A percentile compares a stretch with the other conserved stretches of the same genome.
Conservation (phyloP, 345 rosid genomes). For the Excoecaria agallocha region DNA sequence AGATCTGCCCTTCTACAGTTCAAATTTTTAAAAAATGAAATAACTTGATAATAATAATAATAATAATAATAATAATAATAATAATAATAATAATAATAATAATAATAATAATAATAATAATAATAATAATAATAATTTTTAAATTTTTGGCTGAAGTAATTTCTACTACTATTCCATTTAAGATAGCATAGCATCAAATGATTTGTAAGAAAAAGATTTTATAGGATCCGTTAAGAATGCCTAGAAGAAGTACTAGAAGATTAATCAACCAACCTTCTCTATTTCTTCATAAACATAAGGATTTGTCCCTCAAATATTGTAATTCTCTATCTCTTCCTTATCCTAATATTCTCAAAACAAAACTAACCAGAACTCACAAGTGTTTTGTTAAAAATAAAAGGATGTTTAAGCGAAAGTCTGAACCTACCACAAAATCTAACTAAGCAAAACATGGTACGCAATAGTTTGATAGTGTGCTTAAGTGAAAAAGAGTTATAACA, state of each 20-base stretch:
- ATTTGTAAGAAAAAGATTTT: too few species aligned
- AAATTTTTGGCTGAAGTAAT: neutral
- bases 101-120: too few species aligned
- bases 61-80: too few species aligned
- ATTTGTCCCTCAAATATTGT: constrained; percentile 73
- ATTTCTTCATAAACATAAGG: constrained; percentile 61
- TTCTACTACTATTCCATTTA: too few species aligned
- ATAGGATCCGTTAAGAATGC: neutral
- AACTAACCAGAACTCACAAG: neutral
- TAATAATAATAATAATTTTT: neutral
- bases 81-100: too few species aligned
- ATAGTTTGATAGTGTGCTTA: neutral
- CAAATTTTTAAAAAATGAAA: neutral
- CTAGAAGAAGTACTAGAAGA: neutral
- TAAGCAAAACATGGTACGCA: neutral
- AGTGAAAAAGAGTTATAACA: neutral
- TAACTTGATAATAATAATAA: too few species aligned
- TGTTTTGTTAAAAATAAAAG: too few species aligned
- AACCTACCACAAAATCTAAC: neutral
- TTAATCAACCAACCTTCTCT: too few species aligned
- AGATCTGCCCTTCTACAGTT: constrained; percentile 55
- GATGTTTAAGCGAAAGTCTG: neutral
- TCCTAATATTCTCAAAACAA: constrained; percentile 54
- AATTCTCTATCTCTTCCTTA: constrained; percentile 92
- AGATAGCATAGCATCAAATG: neutral